Percentiles rank a stretch among this genome's conserved stretches.
Conservation (phyloP, 2,329 filamentous ascomycete species). For the Rhinocladiella mackenziei region DNA sequence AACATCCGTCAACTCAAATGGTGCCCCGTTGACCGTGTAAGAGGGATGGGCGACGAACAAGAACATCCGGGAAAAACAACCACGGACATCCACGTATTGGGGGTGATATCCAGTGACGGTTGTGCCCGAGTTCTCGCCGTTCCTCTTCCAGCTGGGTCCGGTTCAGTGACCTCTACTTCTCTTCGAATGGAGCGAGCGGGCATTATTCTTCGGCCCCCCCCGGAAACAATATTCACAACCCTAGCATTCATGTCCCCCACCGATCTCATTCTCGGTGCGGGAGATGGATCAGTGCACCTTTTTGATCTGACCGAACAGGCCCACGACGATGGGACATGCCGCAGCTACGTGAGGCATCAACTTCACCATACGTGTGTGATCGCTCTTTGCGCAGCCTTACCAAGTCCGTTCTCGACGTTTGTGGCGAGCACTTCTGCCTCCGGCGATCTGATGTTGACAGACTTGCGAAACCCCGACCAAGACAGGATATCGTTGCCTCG, state of each 20-base stretch:
- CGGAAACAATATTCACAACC: constrained; percentile 51
- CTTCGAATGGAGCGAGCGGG: constrained; percentile 5
- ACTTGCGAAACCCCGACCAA: constrained; percentile 43
- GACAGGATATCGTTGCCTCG: constrained; percentile 19
- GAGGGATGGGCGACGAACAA: too few species aligned
- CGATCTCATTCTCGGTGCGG: constrained; percentile 53
- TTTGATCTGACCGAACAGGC: constrained; percentile 40
- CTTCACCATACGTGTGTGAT: constrained; percentile 48
- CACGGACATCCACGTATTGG: constrained; percentile 50
- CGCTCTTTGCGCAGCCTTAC: constrained; percentile 48
- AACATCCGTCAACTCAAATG: constrained; percentile 53
- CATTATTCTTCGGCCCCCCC: constrained; percentile 36
- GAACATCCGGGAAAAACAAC: too few species aligned
- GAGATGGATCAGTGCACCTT: constrained; percentile 54
- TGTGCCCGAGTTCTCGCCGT: constrained; percentile 53
- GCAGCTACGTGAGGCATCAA: constrained; percentile 9
- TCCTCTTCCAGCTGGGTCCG: constrained; percentile 20
- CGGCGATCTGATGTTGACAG: constrained; percentile 53
- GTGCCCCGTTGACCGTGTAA: too few species aligned
- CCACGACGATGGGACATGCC: constrained; percentile 18
- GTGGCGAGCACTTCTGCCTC: constrained; percentile 52
- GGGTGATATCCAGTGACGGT: constrained; percentile 57
- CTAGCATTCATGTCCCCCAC: constrained; percentile 55
- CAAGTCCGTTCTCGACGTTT: constrained; percentile 50
- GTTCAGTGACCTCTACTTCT: neutral